Percentiles rank a stretch among this genome's conserved stretches.
Evolutionary conservation across 352 stramenopile genomes (phyloP).

Genomic region (Globisporangium paddicum): DNA sequence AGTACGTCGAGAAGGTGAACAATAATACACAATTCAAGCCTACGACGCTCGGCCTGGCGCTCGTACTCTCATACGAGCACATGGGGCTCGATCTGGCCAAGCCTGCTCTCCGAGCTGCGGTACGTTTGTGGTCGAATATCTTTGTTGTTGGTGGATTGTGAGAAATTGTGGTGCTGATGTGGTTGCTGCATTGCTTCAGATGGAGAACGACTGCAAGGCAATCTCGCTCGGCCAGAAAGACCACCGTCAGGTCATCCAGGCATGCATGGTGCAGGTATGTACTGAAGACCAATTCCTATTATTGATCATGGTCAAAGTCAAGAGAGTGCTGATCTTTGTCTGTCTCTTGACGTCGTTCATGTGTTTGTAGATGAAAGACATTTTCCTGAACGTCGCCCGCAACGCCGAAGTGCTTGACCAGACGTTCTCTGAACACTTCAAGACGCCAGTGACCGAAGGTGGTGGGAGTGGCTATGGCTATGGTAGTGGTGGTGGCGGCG

Average conservation of each 20-base stretch:
- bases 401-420: slow-evolving; percentile 87
- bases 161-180: not conserved
- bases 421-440: slow-evolving; percentile 91
- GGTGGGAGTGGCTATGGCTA: slow-evolving; percentile 19
- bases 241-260: slow-evolving; percentile 61
- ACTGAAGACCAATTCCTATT: slow-evolving; percentile 7
- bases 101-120: slow-evolving; percentile 88
- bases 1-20: slow-evolving; percentile 96
- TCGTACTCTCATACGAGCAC: slow-evolving; percentile 91
- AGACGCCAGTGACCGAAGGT: slow-evolving; percentile 30
- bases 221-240: slow-evolving; percentile 81
- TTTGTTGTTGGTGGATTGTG: not conserved
- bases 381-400: slow-evolving; percentile 64
- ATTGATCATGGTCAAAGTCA: slow-evolving; percentile 5
- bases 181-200: slow-evolving; percentile 28
- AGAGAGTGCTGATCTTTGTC: too few relatives aligned
- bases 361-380: slow-evolving; percentile 62
- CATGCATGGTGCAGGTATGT: slow-evolving; percentile 87
- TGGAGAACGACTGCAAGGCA: slow-evolving; percentile 91
- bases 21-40: slow-evolving; percentile 92
- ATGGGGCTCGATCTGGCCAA: slow-evolving; percentile 97
- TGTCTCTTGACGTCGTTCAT: slow-evolving; percentile 1
- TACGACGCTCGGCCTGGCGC: slow-evolving; percentile 83
- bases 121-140: slow-evolving; percentile 17
- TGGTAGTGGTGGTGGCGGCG: slow-evolving; percentile 1